Evolutionary conservation across 2,329 filamentous ascomycete genomes (phyloP).

Genomic region (Niveomyces coronatus): DNA sequence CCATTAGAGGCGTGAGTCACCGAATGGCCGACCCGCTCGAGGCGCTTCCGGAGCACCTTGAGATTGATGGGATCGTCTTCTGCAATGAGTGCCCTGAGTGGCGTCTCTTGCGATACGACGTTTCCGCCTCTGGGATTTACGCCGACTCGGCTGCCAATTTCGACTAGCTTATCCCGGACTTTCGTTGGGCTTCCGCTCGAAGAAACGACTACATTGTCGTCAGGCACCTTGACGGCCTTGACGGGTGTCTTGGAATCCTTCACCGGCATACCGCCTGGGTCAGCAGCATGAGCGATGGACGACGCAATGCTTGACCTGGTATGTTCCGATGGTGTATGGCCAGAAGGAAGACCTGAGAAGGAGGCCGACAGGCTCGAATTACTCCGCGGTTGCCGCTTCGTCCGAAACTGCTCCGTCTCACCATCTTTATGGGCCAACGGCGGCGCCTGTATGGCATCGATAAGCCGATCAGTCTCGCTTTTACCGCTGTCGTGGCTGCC

Average conservation of each 20-base stretch:
- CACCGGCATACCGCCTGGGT: constrained; percentile 16
- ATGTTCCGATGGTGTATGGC: background rate
- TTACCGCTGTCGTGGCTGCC: constrained; percentile 37
- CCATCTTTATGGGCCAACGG: constrained; percentile 34
- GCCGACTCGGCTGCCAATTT: background rate
- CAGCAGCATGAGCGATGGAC: background rate
- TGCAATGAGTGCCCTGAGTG: constrained; percentile 57
- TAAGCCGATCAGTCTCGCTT: constrained; percentile 59
- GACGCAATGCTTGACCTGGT: background rate
- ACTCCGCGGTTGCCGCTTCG: constrained; percentile 11
- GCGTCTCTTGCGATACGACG: constrained; percentile 11
- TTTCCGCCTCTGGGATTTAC: constrained; percentile 7
- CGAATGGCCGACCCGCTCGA: constrained; percentile 65
- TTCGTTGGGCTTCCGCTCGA: background rate
- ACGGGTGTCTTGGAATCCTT: constrained; percentile 35
- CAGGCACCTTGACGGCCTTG: constrained; percentile 36
- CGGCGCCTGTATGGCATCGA: constrained; percentile 59
- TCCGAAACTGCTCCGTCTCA: constrained; percentile 23
- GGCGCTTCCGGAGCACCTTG: constrained; percentile 66
- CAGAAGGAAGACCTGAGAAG: constrained; percentile 7
- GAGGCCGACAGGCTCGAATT: constrained; percentile 9
- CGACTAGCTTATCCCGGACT: background rate
- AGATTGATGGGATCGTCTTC: constrained; percentile 87
- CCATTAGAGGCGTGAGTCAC: constrained; percentile 70
- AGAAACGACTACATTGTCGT: constrained; percentile 31